Base-by-base conservation (phyloP, 1,284 basidiomycete species). In the Pseudozyma hubeiensis region DNA sequence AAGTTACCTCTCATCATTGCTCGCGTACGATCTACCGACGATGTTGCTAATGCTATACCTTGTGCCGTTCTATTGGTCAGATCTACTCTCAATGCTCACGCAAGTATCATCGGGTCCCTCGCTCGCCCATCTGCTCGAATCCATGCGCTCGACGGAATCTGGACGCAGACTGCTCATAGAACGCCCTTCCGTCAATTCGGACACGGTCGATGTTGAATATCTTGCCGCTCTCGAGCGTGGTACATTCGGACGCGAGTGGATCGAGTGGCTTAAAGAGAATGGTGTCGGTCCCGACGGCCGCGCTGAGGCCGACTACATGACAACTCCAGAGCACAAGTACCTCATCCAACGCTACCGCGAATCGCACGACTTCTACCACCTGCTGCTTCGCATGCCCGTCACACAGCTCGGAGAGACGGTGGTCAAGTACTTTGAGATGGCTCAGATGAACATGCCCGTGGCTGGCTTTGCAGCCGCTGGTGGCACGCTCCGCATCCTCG, bases 291-390 rank as follows among this genome's bases (percentile, higher is more conserved):
- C 97, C 7, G 97, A 99, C 85, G 95, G 95, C 43, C 87, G 96
- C 64, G 92, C 92, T 24, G 76, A 83, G 48, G 68, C 80, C 3
- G 77, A 78, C 46, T 98, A 97, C 84, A 92, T 99, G 76, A 89
- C 93, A 80, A 93, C 96, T 76, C 92, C 93, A 1, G 79, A 82
- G 63, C 70, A 78, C 45, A 77, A 77, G 48, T 84, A 97, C 85
- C 93, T 98, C 59, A 94, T 99, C 91, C 93, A 97, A 78, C 91
- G 97, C 45, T 99, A 99, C 85, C 91, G 97, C 40, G 95, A 99
- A 86, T 96, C 92, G 75, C 96, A 98, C 86, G 82, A 98, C 86
- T 91, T 97, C 80, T 97, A 97, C 84, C 96, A 98, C 82, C 91
- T 93, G 65, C 89, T 98, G 58, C 90, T 91, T 84, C 90, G 90